A percentile compares a stretch with the other conserved stretches of the same genome.
Evolutionary conservation across 164 flowering plant species (phyloP).

Genomic region (Kingdonia uniflora): DNA sequence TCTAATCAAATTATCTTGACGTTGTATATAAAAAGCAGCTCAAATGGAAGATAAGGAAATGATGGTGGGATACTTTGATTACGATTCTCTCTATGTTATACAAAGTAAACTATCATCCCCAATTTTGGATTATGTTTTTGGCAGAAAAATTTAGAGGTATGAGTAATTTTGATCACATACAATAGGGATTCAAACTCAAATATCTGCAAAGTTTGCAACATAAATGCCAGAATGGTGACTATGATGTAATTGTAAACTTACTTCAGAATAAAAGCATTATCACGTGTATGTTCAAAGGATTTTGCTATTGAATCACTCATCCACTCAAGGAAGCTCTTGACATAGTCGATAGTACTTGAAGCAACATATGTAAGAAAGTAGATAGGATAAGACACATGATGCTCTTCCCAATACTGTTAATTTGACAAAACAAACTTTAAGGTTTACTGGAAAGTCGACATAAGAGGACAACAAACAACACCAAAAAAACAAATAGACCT

Average conservation of each 20-base stretch:
- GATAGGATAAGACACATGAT: slow-evolving; percentile 66
- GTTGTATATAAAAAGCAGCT: too few species aligned
- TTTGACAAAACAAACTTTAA: slow-evolving; percentile 5
- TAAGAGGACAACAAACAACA: not conserved
- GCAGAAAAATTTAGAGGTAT: too few species aligned
- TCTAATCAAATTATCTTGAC: too few species aligned
- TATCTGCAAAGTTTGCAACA: too few species aligned
- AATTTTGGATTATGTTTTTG: too few species aligned
- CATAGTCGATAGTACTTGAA: slow-evolving; percentile 85
- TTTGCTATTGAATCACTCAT: slow-evolving; percentile 96
- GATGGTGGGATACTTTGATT: too few species aligned
- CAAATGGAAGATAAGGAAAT: too few species aligned
- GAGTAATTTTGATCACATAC: too few species aligned
- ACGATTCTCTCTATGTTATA: too few species aligned
- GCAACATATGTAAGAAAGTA: slow-evolving; percentile 83
- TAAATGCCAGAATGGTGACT: too few species aligned
- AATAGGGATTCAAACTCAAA: too few species aligned
- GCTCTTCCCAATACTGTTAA: slow-evolving; percentile 70
- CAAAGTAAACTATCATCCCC: too few species aligned
- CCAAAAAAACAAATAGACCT: slow-evolving; percentile 28
- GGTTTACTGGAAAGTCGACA: not conserved
- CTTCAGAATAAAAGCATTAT: slow-evolving; percentile 89
- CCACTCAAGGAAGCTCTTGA: slow-evolving; percentile 97
- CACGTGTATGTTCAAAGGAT: slow-evolving; percentile 92
- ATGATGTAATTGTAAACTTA: slow-evolving; percentile 23